Evolutionary conservation across 2,329 filamentous ascomycete genomes (phyloP), one percentile per base, ranked within the genome.

Genomic region (Sclerotinia spermophila): DNA sequence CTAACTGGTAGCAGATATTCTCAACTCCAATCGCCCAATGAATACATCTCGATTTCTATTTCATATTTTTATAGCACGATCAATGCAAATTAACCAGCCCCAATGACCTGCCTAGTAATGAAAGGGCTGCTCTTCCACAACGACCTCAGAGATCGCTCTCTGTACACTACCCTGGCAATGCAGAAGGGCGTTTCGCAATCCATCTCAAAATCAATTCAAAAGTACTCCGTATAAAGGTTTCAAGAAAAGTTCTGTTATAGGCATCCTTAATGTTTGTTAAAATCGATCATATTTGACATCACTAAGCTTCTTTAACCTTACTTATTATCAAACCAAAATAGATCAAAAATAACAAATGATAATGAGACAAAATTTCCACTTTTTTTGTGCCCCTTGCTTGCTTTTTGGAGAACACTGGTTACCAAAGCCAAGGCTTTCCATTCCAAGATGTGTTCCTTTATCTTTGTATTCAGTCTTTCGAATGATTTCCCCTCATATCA

Each of bases 311-410:
- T n/a, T n/a, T n/a, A n/a, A n/a, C n/a, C n/a, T n/a, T n/a, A n/a
- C n/a, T n/a, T n/a, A n/a, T n/a, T n/a, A n/a, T n/a, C n/a, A n/a
- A 15, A 11, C 38, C 15, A 27, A 35, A 27, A 27, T 51, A 66
- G 35, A 66, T 53, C 33, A 40, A 51, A 51, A 65, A 53, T 10
- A 53, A 53, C 45, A 53, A 66, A 66, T 66, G 21, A 40, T 66
- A 30, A 40, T 55, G 45, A 53, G 45, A 66, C 45, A 53, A 53
- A 30, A 15, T 53, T 27, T 40, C 62, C n/a, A 27, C 40, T 40
- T 53, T 24, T 30, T 1, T 30, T 35, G 19, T 11, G 10, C 10
- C 48, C 62, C 62, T 66, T 66, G 21, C 62, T 65, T 65, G 10
- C 24, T 53, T 53, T 35, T 53, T 60, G 15, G 38, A 40, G 33